A percentile compares a stretch with the other conserved stretches of the same genome.
phyloP scores from a whole-genome alignment of 2,329 filamentous ascomycete genomes.

The Aspergillus hiratsukae region DNA sequence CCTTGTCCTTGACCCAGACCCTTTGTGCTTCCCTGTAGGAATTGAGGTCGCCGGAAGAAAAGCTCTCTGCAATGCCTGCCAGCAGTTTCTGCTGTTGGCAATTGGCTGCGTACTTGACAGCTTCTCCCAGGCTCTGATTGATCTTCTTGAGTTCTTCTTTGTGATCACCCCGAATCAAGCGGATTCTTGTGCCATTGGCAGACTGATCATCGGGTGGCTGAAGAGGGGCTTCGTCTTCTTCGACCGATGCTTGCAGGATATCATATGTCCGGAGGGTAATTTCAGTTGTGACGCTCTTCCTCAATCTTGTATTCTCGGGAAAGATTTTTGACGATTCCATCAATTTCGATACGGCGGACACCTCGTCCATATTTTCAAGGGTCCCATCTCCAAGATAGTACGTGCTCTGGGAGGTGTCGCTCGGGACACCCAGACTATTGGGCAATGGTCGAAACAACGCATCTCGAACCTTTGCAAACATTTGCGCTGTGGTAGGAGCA shows the following conservation, averaged over 20 bases:
- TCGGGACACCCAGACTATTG: conserved; percentile 42
- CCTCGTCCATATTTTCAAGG: conserved; percentile 44
- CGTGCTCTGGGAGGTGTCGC: conserved; percentile 41
- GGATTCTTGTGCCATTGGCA: background rate
- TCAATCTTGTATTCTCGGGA: conserved; percentile 45
- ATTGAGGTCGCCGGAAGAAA: conserved; percentile 47
- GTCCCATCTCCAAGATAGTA: conserved; percentile 23
- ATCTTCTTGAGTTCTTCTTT: conserved; percentile 6
- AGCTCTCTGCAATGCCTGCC: conserved; percentile 19
- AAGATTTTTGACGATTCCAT: conserved; percentile 44
- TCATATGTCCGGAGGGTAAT: conserved; percentile 34
- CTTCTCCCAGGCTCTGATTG: conserved; percentile 1
- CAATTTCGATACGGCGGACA: conserved; percentile 41
- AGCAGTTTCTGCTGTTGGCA: conserved; percentile 3
- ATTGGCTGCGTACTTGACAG: conserved; percentile 1
- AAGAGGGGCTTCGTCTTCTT: background rate
- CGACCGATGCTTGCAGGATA: conserved; percentile 25
- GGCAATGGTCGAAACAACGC: conserved; percentile 13
- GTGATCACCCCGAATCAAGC: conserved; percentile 9
- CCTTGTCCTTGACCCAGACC: conserved; percentile 52
- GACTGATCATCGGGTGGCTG: background rate
- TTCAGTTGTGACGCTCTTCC: conserved; percentile 37
- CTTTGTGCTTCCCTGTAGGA: conserved; percentile 49
- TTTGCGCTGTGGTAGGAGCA: background rate
- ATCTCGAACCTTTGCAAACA: conserved; percentile 3